These are phyloP conservation scores for Polysphondylium violaceum DNA, from an alignment of 78 protist species.

Conservation along the genomic window DNA sequence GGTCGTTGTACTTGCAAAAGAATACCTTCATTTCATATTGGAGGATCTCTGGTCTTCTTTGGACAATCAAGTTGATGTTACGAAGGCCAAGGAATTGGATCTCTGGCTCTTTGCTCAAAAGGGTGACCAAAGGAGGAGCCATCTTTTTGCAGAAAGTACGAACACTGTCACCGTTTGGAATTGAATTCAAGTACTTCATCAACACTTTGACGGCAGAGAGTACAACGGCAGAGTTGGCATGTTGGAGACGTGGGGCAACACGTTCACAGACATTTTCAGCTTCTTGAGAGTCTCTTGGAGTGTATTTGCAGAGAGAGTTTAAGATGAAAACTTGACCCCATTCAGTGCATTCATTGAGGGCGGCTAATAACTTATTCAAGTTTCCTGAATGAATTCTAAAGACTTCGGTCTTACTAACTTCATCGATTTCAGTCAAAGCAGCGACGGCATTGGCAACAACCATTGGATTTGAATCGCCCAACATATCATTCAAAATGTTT, in stretches of 20 bases:
- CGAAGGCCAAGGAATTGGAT: constrained; percentile 99
- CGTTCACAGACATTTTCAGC: constrained; percentile 97
- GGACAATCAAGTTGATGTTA: constrained; percentile 97
- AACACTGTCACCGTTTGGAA: constrained; percentile 36
- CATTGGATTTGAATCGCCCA: constrained; percentile 98
- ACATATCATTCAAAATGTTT: constrained; percentile 90
- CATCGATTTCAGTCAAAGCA: constrained; percentile 95
- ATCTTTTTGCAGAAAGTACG: constrained; percentile 78
- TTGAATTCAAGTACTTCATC: constrained; percentile 81
- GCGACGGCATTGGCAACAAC: constrained; percentile 99
- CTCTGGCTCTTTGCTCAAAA: constrained; percentile 96
- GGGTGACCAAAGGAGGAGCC: constrained; percentile 96
- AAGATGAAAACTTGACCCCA: constrained; percentile 99
- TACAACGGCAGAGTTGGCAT: constrained; percentile 98
- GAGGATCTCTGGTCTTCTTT: constrained; percentile 94
- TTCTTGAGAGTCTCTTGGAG: constrained; percentile 78
- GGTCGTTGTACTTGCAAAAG: constrained; percentile 99
- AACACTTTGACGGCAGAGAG: constrained; percentile 95
- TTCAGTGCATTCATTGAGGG: constrained; percentile 97
- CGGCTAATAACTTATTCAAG: constrained; percentile 92
- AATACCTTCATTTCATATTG: constrained; percentile 94
- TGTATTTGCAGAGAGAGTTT: constrained; percentile 94
- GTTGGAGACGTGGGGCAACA: constrained; percentile 97
- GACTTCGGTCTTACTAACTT: constrained; percentile 61
- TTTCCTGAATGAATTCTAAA: constrained; percentile 76